Evolutionary conservation across 495 filamentous ascomycete genomes (phyloP), one percentile per base, ranked within the genome.

Genomic region (Echria macrotheca): DNA sequence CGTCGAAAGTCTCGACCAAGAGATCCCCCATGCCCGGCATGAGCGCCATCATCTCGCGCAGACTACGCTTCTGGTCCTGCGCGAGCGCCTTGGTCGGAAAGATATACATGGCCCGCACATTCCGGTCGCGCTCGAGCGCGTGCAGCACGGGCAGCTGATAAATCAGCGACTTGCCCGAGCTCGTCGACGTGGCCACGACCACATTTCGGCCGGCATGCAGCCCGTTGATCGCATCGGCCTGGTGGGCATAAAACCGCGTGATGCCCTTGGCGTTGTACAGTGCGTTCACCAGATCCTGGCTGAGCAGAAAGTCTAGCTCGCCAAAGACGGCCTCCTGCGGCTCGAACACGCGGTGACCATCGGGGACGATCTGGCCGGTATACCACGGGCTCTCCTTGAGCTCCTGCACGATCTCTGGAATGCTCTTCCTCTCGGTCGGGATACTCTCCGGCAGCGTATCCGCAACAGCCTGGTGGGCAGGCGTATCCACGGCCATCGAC

Each of bases 81-180:
- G 93, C 93, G 11, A 99, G 72, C 9, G 93, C 93, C 69, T 99
- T 99, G 2, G 93, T 99, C 1, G 93, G 93, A 52, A 98, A 99
- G 18, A 99, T 96, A 61, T 96, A 97, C 84, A 99, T 89, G 8
- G 93, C 91, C 55, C 91, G 73, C 35, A 87, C 85, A 38, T 84
- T 74, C 3, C 59, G 64, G 54, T 96, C 86, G 35, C 78, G 72
- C 65, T 97, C 91, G 9, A 99, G 74, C 22, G 84, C 86, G 61
- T 95, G 84, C 21, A 99, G 70, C 53, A 97, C 91, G 0, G 93
- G 93, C 15, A 99, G 73, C 58, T 97, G 94, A 59, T 97, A 99
- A 45, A 97, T 96, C 24, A 99, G 68, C 4, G 89, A 95, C 66
- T 99, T 99, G 4, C 93, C 93, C 0, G 94, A 97, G 64, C 86